phyloP scores from a whole-genome alignment of 768 basidiomycete genomes.

The Serendipita sp. region DNA sequence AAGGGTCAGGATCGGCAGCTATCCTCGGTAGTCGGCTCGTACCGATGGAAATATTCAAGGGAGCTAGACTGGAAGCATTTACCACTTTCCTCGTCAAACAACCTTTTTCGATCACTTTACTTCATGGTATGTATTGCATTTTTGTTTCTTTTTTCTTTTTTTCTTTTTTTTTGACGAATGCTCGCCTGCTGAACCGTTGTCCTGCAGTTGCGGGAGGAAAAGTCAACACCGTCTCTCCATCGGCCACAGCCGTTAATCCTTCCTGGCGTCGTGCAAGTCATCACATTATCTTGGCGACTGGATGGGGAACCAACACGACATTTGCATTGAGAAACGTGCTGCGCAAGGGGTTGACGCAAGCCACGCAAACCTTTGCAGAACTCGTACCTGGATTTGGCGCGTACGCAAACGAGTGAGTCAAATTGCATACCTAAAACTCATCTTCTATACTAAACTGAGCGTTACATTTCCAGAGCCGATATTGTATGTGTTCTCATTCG shows the following conservation, averaged over 20 bases:
- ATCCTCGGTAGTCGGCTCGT: neutral
- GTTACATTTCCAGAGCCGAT: neutral
- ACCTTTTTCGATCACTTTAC: neutral
- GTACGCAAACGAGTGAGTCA: neutral
- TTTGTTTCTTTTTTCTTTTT: neutral
- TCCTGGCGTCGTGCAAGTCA: neutral
- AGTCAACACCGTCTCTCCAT: neutral
- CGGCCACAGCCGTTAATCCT: neutral
- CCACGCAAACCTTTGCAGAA: neutral
- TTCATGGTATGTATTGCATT: neutral
- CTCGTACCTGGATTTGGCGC: neutral
- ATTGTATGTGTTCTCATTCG: neutral
- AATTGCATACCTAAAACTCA: neutral
- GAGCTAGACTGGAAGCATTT: neutral
- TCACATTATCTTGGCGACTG: neutral
- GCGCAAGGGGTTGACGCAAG: neutral
- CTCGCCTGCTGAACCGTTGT: neutral
- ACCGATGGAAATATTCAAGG: neutral
- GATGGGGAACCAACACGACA: neutral
- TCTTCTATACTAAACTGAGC: neutral
- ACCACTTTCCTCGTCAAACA: neutral
- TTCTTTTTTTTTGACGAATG: neutral
- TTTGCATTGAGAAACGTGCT: neutral
- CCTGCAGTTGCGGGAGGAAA: neutral
- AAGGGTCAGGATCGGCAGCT: neutral